phyloP scores from a whole-genome alignment of 345 rosid genomes.

The rapeseed (Brassica napus) region DNA sequence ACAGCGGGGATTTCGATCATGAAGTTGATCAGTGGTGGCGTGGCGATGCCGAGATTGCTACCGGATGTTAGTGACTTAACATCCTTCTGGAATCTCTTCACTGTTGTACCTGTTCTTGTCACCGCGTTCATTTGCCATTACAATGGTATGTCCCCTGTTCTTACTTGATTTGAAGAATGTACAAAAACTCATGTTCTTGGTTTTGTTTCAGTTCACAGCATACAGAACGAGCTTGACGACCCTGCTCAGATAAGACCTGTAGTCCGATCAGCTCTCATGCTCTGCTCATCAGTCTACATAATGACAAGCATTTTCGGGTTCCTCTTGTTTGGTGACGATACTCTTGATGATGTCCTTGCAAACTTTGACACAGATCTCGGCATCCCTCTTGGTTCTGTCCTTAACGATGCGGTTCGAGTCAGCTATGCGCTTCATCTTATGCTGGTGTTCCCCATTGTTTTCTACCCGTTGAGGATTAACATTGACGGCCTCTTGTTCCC shows the following conservation, averaged over 20 bases:
- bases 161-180: not conserved
- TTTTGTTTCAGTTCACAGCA: conserved; percentile 66
- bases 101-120: conserved; percentile 86
- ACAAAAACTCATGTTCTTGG: not conserved
- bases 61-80: conserved; percentile 67
- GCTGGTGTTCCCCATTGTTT: conserved; percentile 93
- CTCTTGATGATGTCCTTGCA: not conserved
- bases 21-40: conserved; percentile 62
- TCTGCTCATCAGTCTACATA: conserved; percentile 80
- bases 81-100: conserved; percentile 83
- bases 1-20: conserved; percentile 67
- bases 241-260: conserved; percentile 62
- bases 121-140: conserved; percentile 89
- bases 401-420: conserved; percentile 80
- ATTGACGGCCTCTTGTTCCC: conserved; percentile 87
- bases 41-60: conserved; percentile 78
- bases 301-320: conserved; percentile 80
- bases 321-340: conserved; percentile 71
- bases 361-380: not conserved
- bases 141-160: conserved; percentile 52
- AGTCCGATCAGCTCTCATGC: conserved; percentile 64
- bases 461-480: conserved; percentile 78
- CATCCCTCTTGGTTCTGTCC: conserved; percentile 50
- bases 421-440: conserved; percentile 87
- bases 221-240: conserved; percentile 87